A percentile compares a stretch with the other conserved stretches of the same genome.
These are phyloP conservation scores for Aphanoascus verrucosus DNA, from an alignment of 2,329 filamentous ascomycete species.

Conservation along the genomic window DNA sequence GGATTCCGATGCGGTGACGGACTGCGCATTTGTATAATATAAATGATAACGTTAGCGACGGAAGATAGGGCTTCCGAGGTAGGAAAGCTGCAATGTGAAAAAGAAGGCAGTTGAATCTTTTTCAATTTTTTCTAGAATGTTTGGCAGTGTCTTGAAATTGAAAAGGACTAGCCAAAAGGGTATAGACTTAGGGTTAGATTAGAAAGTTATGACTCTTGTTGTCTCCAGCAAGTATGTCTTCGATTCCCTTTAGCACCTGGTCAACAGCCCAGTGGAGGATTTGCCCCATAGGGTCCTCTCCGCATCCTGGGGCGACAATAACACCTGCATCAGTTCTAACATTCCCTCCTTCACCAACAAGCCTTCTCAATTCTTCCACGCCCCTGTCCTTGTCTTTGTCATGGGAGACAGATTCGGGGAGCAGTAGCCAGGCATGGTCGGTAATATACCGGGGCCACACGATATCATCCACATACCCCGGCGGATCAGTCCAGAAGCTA, in stretches of 20 bases:
- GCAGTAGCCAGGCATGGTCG: conserved; percentile 72
- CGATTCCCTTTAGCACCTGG: conserved; percentile 39
- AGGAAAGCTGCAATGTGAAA: no score
- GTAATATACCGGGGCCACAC: conserved; percentile 92
- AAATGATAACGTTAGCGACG: no score
- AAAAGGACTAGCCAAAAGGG: no score
- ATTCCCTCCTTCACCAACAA: conserved; percentile 26
- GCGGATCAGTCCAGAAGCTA: conserved; percentile 92
- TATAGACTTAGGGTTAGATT: no score
- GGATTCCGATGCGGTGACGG: no score
- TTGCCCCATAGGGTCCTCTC: conserved; percentile 50
- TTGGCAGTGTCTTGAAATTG: no score
- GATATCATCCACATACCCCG: conserved; percentile 83
- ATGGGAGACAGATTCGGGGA: conserved; percentile 45
- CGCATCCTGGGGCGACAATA: conserved; percentile 39
- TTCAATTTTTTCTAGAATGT: no score
- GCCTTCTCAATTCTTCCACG: conserved; percentile 22
- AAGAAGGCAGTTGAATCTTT: no score
- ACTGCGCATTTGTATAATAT: no score
- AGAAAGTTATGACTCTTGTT: no score
- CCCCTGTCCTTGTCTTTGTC: conserved; percentile 11
- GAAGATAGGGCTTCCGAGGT: no score
- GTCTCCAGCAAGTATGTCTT: not conserved
- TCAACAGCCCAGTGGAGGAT: conserved; percentile 60
- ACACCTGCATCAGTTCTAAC: conserved; percentile 39